Evolutionary conservation across 805 yeast genomes (phyloP), one percentile per base, ranked within the genome.

Genomic region (Candida sphagnicola): DNA sequence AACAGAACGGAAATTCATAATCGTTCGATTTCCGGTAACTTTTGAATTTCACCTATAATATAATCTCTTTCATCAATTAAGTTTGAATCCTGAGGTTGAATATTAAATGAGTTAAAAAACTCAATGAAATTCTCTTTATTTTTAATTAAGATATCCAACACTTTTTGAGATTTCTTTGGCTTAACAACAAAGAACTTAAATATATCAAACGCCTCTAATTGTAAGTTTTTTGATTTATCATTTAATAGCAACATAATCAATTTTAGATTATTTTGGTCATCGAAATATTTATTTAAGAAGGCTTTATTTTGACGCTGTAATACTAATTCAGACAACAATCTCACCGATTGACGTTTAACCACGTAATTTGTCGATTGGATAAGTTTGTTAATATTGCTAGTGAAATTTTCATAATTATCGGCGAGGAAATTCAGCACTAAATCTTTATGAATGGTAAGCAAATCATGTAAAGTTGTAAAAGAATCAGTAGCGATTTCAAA

Each of bases 101-200:
- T 72, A 40, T 77, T 79, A 55, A 89, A 86, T 28, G 70, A 74
- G 34, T 76, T 74, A 42, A 91, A 73, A 54, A 86, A 88, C 23
- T 70, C 69, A 28, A 90, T 59, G 45, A 91, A 73, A 53, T 85
- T 86, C 29, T 78, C 84, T 53, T 88, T 79, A 60, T 93, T 93
- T 55, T 90, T 89, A 33, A 81, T 77, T 47, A 93, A 68, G 15
- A 91, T 85, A 59, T 91, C 96, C 38, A 75, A 64, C 2, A 93
- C 80, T 5, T 82, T 78, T 57, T 82, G 88, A 2, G 88, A 72
- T 58, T 90, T 90, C 46, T 83, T 80, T 4, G 99, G 99, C 60
- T 93, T 93, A 4, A 96, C 98, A n/a, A 89, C 89, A 61, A 93
- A 88, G 28, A 90, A 85, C 63, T 91, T 93, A 67, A 93, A 91